Evolutionary conservation across 129 eudicot genomes (phyloP).

Genomic region (Logfia minima): DNA sequence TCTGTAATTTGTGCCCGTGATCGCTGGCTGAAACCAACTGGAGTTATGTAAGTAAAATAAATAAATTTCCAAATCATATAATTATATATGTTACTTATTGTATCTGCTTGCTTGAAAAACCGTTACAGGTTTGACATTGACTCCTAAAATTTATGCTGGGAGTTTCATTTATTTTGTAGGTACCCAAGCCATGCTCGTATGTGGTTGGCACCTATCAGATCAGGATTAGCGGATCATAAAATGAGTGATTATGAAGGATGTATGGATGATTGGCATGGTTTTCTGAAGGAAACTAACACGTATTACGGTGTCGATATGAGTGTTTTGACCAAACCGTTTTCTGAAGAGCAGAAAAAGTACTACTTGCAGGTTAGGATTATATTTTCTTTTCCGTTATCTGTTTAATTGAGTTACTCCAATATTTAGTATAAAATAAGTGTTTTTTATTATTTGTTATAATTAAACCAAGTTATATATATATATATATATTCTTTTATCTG

Average conservation of each 20-base stretch:
- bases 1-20: slow-evolving; percentile 96
- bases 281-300: slow-evolving; percentile 60
- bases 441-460: too few species aligned
- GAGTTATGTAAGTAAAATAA: slow-evolving; percentile 74
- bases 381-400: neutral
- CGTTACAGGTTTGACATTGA: neutral
- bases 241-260: slow-evolving; percentile 69
- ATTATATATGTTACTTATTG: neutral
- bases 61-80: neutral
- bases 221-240: slow-evolving; percentile 77
- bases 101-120: neutral
- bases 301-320: slow-evolving; percentile 93
- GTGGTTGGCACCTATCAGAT: slow-evolving; percentile 92
- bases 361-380: slow-evolving; percentile 61
- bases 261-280: slow-evolving; percentile 89
- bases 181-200: slow-evolving; percentile 99
- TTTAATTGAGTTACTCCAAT: neutral
- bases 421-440: neutral
- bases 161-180: slow-evolving; percentile 46
- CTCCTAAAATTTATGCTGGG: neutral
- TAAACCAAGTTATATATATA: neutral
- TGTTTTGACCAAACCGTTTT: slow-evolving; percentile 64
- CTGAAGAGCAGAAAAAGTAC: slow-evolving; percentile 76
- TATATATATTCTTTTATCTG: slow-evolving; percentile 4
- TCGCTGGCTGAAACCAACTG: slow-evolving; percentile 91